These are phyloP conservation scores for Jamesozyma hellenica DNA, from an alignment of 805 yeast species.

Conservation along the genomic window DNA sequence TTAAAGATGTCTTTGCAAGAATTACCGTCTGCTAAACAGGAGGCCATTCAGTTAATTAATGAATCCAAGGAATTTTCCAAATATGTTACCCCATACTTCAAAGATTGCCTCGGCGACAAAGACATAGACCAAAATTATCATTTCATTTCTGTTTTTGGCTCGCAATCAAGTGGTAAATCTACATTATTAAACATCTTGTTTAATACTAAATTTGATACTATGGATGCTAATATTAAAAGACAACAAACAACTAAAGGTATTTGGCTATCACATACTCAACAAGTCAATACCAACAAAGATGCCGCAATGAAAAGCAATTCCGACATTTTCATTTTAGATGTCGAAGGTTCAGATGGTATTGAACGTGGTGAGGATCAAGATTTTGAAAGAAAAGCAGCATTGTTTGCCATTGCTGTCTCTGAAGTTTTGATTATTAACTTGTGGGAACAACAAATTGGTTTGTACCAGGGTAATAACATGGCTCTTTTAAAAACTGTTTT, in stretches of 20 bases:
- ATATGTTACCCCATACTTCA: conserved; percentile 15
- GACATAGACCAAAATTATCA: conserved; percentile 68
- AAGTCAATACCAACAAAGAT: conserved; percentile 24
- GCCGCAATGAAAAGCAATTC: conserved; percentile 5
- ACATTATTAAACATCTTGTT: conserved; percentile 80
- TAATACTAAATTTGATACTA: conserved; percentile 81
- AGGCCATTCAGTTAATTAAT: conserved; percentile 43
- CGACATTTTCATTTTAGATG: conserved; percentile 76
- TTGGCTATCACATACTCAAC: conserved; percentile 56
- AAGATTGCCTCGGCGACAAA: conserved; percentile 13
- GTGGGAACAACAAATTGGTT: conserved; percentile 96
- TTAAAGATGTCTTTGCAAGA: no score
- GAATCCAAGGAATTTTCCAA: conserved; percentile 40
- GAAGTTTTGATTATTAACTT: conserved; percentile 85
- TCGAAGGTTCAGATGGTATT: conserved; percentile 98
- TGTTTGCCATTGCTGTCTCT: conserved; percentile 86
- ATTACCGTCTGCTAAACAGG: not conserved
- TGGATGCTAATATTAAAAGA: conserved; percentile 69
- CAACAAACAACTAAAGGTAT: conserved; percentile 88
- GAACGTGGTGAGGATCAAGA: conserved; percentile 98
- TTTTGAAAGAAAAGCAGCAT: conserved; percentile 91
- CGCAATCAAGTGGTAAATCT: conserved; percentile 94
- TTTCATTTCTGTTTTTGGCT: conserved; percentile 90
- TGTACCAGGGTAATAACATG: conserved; percentile 97
- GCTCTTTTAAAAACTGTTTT: conserved; percentile 89